Evolutionary conservation across 306 rosid species (phyloP), one percentile per base, ranked within the genome.

Genomic region (Hippophae rhamnoides): DNA sequence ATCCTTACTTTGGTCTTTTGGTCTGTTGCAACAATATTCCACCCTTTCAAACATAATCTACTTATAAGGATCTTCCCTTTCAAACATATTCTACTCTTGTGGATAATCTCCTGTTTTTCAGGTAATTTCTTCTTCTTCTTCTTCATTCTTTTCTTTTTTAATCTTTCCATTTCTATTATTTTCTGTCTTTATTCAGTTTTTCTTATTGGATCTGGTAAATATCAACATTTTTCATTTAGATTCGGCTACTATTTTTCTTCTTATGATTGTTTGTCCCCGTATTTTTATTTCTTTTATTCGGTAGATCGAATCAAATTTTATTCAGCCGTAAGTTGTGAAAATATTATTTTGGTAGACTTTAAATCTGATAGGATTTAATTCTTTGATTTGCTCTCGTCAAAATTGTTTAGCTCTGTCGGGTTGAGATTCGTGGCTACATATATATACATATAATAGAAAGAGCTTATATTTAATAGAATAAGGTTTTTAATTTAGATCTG

Each of bases 121-220:
- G 69, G 79, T 66, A 62, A 57, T 45, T 1, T 41, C 57, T 47
- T 51, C 62, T 47, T 18, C 23, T 18, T 18, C 23, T 18, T 18
- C 23, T 18, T 18, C 23, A 18, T 18, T 18, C 63, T 51, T 40
- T 62, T 62, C 55, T 61, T 14, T 31, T n/a, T 27, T 53, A 52
- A 58, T 53, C 46, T 38, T 59, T 61, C 8, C 52, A 40, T 27
- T 76, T 65, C 57, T 56, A 31, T 26, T 58, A 6, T 54, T 18
- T 8, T 9, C 13, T 61, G 9, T 10, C 7, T 41, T 41, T 25
- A n/a, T 12, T 50, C 38, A 10, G 60, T 2, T 9, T 52, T 31
- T 9, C 10, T 12, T 50, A 3, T 43, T 56, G 69, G 84, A 76
- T 84, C 82, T 62, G 41, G 38, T 31, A 31, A 31, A 31, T 31